Percentiles rank a stretch among this genome's conserved stretches.
phyloP scores from a whole-genome alignment of 305 asterid genomes.

The Fraxinus velutina region DNA sequence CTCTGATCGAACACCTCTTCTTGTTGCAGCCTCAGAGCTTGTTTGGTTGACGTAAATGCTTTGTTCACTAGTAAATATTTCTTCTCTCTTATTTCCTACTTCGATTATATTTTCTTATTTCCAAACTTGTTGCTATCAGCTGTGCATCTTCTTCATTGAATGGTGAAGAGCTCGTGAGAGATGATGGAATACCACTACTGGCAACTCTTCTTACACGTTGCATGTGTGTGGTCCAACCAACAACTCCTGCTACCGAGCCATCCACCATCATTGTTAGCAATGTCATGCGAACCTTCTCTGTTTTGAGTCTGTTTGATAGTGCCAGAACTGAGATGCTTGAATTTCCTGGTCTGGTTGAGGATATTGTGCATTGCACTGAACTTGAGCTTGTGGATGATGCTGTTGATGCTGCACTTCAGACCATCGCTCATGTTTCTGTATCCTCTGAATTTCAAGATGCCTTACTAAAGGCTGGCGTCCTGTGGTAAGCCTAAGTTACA shows the following conservation, averaged over 20 bases:
- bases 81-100: constrained; percentile 5
- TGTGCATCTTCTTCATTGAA: constrained; percentile 91
- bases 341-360: constrained; percentile 79
- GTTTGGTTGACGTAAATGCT: constrained; percentile 88
- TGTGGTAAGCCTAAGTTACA: constrained; percentile 59
- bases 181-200: constrained; percentile 90
- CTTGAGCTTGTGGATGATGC: constrained; percentile 86
- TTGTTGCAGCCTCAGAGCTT: constrained; percentile 93
- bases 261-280: constrained; percentile 75
- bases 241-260: constrained; percentile 80
- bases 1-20: constrained; percentile 85
- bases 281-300: constrained; percentile 81
- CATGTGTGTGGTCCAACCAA: constrained; percentile 92
- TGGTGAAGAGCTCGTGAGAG: constrained; percentile 99
- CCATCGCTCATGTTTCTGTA: constrained; percentile 77
- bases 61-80: constrained; percentile 13
- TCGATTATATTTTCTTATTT: constrained; percentile 2
- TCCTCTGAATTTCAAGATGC: constrained; percentile 77
- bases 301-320: constrained; percentile 86
- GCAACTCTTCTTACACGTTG: constrained; percentile 91
- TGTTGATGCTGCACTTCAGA: constrained; percentile 86
- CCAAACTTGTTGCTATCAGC: constrained; percentile 37
- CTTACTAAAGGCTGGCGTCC: constrained; percentile 79
- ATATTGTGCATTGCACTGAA: constrained; percentile 87
- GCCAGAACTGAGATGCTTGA: constrained; percentile 84